Percentiles rank a stretch among this genome's conserved stretches.
phyloP scores from a whole-genome alignment of 2,329 filamentous ascomycete genomes.

The Dendryphion nanum region DNA sequence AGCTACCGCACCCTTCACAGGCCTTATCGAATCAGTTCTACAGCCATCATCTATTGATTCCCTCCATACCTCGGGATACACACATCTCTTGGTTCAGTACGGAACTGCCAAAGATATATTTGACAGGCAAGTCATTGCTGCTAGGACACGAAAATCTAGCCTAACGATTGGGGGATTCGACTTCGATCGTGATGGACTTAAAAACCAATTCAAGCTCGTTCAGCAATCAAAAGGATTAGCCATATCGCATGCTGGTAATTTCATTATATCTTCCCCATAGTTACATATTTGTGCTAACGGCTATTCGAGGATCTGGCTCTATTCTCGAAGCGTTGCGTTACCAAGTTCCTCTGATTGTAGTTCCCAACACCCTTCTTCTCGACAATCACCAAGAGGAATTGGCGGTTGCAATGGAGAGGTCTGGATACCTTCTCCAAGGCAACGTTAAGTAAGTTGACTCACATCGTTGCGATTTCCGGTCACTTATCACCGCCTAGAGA shows the following conservation, averaged over 20 bases:
- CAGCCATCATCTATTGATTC: conserved; percentile 60
- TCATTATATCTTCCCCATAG: neutral
- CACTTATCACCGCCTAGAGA: no score
- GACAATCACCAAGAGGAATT: conserved; percentile 92
- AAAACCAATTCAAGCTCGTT: conserved; percentile 56
- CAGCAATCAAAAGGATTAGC: conserved; percentile 66
- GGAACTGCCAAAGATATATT: conserved; percentile 64
- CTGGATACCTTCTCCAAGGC: conserved; percentile 76
- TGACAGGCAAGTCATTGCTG: conserved; percentile 27
- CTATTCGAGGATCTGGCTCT: conserved; percentile 74
- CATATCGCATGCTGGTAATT: conserved; percentile 83
- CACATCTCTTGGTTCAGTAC: conserved; percentile 75
- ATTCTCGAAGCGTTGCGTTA: conserved; percentile 79
- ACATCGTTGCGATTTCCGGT: no score
- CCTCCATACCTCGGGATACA: conserved; percentile 63
- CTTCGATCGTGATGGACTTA: conserved; percentile 62
- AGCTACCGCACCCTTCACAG: conserved; percentile 80
- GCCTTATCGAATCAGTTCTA: conserved; percentile 67
- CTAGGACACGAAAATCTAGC: conserved; percentile 13
- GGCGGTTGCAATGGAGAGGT: conserved; percentile 69
- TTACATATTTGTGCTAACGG: conserved; percentile 5
- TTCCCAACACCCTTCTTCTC: conserved; percentile 78
- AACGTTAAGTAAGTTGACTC: conserved; percentile 60
- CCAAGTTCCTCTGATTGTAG: conserved; percentile 76
- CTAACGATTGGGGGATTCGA: conserved; percentile 60